Percentiles rank a stretch among this genome's conserved stretches.
Evolutionary conservation across 805 yeast species (phyloP).

Genomic region (Candida ortonii): DNA sequence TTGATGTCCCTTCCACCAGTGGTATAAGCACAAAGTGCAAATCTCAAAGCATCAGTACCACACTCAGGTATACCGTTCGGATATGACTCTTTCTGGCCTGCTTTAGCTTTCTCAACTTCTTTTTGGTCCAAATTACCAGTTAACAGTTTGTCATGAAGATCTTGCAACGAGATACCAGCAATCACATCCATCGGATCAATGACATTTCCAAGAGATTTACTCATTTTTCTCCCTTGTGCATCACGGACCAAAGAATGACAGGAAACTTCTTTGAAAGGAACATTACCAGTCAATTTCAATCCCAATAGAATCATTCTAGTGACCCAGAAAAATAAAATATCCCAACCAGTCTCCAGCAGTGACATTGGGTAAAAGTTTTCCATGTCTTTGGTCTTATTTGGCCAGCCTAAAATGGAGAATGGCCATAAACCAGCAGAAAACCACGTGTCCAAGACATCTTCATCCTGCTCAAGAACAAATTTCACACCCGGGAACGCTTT

Average conservation of each 20-base stretch:
- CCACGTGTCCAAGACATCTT: conserved; percentile 98
- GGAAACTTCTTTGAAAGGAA: conserved; percentile 95
- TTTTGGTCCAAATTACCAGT: conserved; percentile 85
- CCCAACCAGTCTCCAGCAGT: conserved; percentile 98
- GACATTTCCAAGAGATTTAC: conserved; percentile 95
- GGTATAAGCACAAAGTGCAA: conserved; percentile 96
- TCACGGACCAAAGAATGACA: conserved; percentile 98
- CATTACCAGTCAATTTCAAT: conserved; percentile 80
- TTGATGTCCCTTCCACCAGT: conserved; percentile 99
- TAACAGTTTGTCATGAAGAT: conserved; percentile 71
- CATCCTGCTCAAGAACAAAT: conserved; percentile 87
- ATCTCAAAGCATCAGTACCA: conserved; percentile 98
- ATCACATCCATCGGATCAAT: conserved; percentile 95
- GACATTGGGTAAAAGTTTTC: conserved; percentile 83
- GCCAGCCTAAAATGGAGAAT: conserved; percentile 96
- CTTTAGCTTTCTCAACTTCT: conserved; percentile 82
- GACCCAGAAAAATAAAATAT: conserved; percentile 98
- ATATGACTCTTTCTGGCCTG: conserved; percentile 84
- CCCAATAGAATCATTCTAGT: conserved; percentile 93
- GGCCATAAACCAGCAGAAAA: conserved; percentile 99
- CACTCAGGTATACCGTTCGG: conserved; percentile 98
- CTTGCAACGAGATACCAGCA: conserved; percentile 76
- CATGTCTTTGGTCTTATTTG: conserved; percentile 69
- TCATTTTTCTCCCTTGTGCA: conserved; percentile 99
- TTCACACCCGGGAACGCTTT: conserved; percentile 66